Base-by-base conservation (phyloP, 352 stramenopile genomes). In the Hyaloperonospora arabidopsidis region DNA sequence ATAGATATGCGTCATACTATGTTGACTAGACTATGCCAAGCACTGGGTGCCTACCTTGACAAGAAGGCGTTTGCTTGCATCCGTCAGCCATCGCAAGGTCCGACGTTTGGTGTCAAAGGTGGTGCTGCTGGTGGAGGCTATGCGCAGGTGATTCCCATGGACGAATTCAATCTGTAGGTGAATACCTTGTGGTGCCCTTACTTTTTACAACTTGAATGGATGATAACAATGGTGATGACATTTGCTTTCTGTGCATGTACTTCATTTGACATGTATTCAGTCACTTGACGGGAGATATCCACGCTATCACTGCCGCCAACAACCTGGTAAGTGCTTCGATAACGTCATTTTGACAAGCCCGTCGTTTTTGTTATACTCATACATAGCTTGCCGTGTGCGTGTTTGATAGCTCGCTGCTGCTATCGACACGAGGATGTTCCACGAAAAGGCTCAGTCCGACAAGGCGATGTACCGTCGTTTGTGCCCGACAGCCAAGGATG, bases 61-160 rank as follows among this genome's bases (percentile, higher is more conserved):
- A 97, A 97, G 57, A 97, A 96, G 51, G 88, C 83, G 7, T 97
- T 99, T 52, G 93, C 95, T 21, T 98, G 94, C 68, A 98, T 99
- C 61, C 90, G 97, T 36, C 95, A 99, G 67, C 96, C 97, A 14
- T 97, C 76, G 22, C 95, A 98, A 64, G 97, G 97, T 7, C 97
- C 97, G 12, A 98, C 93, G 23, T 99, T 99, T 73, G 97, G 97
- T 28, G 97, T 99, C 65, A 99, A 99, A 65, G 79, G 83, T 14
- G 73, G 82, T 6, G 81, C 83, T 52, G 83, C 84, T 12, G 83
- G 83, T 49, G 84, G 84, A 41, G 84, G 95, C 23, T 98, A 98
- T 68, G 79, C 92, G 4, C 96, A 99, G 67, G 93, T 97, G 22
- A 86, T 98, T 22, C 81, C 80, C 5, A 92, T 91, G 96, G 96